phyloP scores from a whole-genome alignment of 768 basidiomycete genomes.

The Hygrophoropsis aurantiaca region DNA sequence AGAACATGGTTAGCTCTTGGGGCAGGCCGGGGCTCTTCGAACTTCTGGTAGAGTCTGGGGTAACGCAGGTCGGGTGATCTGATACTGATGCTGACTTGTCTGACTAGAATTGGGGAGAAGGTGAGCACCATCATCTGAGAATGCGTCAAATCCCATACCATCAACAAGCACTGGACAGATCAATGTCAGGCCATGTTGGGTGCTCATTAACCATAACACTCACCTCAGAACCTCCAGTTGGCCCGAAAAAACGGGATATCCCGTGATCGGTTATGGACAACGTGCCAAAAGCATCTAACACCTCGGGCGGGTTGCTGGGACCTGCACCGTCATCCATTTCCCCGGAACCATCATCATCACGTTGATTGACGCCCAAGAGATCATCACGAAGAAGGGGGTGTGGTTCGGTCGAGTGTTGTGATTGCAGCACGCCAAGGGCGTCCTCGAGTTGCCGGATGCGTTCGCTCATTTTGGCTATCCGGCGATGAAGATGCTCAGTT shows the following conservation, averaged over 20 bases:
- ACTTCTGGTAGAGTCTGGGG: conserved; percentile 26
- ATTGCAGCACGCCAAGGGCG: conserved; percentile 52
- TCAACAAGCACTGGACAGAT: conserved; percentile 29
- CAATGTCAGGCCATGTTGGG: conserved; percentile 2
- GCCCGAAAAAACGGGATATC: conserved; percentile 63
- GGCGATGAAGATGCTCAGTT: conserved; percentile 63
- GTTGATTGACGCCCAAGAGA: conserved; percentile 34
- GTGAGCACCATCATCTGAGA: conserved; percentile 2
- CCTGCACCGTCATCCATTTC: conserved; percentile 24
- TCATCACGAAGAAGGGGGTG: conserved; percentile 64
- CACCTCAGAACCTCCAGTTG: conserved; percentile 69
- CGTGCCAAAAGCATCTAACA: conserved; percentile 60
- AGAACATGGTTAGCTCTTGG: conserved; percentile 45
- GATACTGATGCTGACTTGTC: conserved; percentile 13
- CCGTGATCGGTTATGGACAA: conserved; percentile 61
- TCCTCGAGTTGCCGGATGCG: conserved; percentile 64
- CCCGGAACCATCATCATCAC: conserved; percentile 20
- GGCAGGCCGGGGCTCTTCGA: conserved; percentile 28
- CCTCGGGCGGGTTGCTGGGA: conserved; percentile 33
- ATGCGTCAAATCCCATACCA: conserved; percentile 19
- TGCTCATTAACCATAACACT: conserved; percentile 19
- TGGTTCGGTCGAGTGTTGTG: conserved; percentile 48
- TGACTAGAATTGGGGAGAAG: conserved; percentile 18
- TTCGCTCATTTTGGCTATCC: conserved; percentile 49
- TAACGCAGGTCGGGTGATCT: conserved; percentile 10